A percentile compares a stretch with the other conserved stretches of the same genome.
phyloP scores from a whole-genome alignment of 208 protist species.

The Spongospora subterranea region DNA sequence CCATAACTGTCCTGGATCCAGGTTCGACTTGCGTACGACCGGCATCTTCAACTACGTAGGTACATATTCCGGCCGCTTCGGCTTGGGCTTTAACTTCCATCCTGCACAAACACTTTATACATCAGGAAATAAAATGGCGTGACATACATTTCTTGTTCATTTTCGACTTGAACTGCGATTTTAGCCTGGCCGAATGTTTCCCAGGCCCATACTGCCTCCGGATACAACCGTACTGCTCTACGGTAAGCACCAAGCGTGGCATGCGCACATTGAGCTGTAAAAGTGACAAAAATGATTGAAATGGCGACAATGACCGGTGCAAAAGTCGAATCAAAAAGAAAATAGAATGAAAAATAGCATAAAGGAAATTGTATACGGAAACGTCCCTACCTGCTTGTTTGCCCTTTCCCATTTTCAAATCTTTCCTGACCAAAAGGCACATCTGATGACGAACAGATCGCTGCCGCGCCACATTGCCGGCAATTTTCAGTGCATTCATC shows the following conservation, averaged over 20 bases:
- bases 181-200: constrained; percentile 44
- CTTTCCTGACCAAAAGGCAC: constrained; percentile 49
- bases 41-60: constrained; percentile 62
- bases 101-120: background rate
- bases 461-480: too few species aligned
- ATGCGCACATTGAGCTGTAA: constrained; percentile 60
- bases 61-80: background rate
- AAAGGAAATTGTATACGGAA: background rate
- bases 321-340: background rate
- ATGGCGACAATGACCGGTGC: background rate
- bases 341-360: background rate
- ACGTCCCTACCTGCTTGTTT: constrained; percentile 26
- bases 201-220: background rate
- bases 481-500: background rate
- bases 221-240: background rate
- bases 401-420: constrained; percentile 60
- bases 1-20: constrained; percentile 66
- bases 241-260: constrained; percentile 60
- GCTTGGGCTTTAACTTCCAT: background rate
- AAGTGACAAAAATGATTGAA: background rate
- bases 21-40: constrained; percentile 68
- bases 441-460: constrained; percentile 5
- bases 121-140: background rate
- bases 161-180: constrained; percentile 23
- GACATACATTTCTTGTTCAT: constrained; percentile 14